phyloP scores from a whole-genome alignment of 768 basidiomycete genomes.

The Boletus rufocinnamomeus region DNA sequence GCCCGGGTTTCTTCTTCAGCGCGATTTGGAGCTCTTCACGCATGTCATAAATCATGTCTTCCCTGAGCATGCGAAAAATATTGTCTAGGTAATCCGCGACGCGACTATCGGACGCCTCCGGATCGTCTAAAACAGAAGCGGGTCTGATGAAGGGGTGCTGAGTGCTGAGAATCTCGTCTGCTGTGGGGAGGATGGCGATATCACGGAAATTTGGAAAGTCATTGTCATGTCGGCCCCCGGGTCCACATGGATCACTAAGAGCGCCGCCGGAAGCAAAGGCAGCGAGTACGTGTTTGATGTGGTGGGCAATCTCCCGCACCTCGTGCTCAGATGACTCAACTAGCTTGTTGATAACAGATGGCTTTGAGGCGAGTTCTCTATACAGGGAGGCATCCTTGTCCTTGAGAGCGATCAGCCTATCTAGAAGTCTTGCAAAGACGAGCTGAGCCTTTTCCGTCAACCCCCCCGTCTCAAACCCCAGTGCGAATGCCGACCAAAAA shows the following conservation, averaged over 20 bases:
- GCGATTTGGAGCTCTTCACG: conserved; percentile 56
- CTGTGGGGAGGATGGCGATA: conserved; percentile 65
- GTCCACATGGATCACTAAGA: conserved; percentile 29
- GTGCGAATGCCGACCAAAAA: conserved; percentile 46
- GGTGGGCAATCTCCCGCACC: conserved; percentile 39
- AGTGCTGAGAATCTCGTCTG: conserved; percentile 54
- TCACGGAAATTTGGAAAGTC: conserved; percentile 61
- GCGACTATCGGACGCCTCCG: conserved; percentile 39
- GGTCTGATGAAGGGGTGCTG: conserved; percentile 56
- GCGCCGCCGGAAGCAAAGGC: conserved; percentile 28
- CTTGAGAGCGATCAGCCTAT: conserved; percentile 46
- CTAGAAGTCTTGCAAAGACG: conserved; percentile 51
- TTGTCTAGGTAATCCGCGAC: conserved; percentile 59
- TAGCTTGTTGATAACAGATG: conserved; percentile 29
- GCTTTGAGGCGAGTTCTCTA: conserved; percentile 40
- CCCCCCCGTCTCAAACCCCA: conserved; percentile 35
- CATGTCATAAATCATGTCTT: conserved; percentile 64
- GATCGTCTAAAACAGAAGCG: conserved; percentile 46
- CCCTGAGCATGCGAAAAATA: conserved; percentile 63
- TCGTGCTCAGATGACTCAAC: conserved; percentile 28
- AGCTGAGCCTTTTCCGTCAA: conserved; percentile 40
- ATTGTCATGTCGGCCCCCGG: conserved; percentile 74
- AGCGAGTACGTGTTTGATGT: conserved; percentile 43
- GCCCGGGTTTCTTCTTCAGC: conserved; percentile 42
- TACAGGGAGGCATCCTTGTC: conserved; percentile 38